A percentile compares a stretch with the other conserved stretches of the same genome.
Conservation (phyloP, 2,329 filamentous ascomycete genomes). For the Helicocarpus griseus region DNA sequence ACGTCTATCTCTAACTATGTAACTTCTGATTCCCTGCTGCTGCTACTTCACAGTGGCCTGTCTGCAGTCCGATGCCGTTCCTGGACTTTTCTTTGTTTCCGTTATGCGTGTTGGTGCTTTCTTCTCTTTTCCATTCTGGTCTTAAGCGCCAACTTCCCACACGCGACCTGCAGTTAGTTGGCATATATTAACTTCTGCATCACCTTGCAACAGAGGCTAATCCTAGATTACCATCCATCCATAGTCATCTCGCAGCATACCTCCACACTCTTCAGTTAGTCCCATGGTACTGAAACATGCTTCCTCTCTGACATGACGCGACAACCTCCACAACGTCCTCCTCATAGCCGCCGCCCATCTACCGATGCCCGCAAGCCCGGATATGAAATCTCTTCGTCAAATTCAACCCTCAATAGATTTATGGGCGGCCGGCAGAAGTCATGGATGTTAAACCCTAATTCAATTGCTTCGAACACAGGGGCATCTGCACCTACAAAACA, state of each 20-base stretch:
- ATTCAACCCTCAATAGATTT: conserved; percentile 32
- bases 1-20: too few relatives aligned
- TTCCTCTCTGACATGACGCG: background rate
- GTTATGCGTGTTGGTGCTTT: background rate
- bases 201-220: background rate
- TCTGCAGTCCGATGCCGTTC: background rate
- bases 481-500: conserved; percentile 2
- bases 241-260: background rate
- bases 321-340: background rate
- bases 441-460: conserved; percentile 26
- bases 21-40: background rate
- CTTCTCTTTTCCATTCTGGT: too few relatives aligned
- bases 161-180: background rate
- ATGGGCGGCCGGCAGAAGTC: conserved; percentile 28
- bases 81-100: background rate
- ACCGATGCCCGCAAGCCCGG: background rate
- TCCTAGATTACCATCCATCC: too few relatives aligned
- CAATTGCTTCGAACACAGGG: background rate
- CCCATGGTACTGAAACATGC: background rate
- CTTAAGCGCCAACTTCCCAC: too few relatives aligned
- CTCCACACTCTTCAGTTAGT: background rate
- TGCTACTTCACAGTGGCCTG: background rate
- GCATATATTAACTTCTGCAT: background rate
- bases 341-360: background rate
- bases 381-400: conserved; percentile 17